Evolutionary conservation across 2,329 filamentous ascomycete genomes (phyloP).

Genomic region (Alternaria panax): DNA sequence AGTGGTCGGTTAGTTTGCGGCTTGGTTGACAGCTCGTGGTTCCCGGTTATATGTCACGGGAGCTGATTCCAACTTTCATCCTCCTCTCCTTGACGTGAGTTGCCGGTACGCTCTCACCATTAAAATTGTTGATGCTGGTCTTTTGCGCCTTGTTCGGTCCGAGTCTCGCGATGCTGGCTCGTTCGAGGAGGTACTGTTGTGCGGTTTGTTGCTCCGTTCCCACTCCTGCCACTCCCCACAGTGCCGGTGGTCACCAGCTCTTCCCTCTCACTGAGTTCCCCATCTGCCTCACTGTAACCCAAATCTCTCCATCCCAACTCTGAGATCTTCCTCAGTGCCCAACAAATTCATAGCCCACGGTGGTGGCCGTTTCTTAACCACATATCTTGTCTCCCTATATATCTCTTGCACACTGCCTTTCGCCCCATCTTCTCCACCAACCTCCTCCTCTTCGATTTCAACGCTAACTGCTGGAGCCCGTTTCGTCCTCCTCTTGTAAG

Average conservation of each 20-base stretch:
- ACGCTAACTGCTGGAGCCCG: background rate
- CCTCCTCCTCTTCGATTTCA: background rate
- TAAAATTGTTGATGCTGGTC: background rate
- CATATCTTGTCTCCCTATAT: constrained; percentile 46
- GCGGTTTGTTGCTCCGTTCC: background rate
- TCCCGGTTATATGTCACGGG: background rate
- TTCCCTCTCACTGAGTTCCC: background rate
- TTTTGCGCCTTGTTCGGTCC: background rate
- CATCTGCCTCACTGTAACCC: constrained; percentile 11
- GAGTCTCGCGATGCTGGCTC: background rate
- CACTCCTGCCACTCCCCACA: background rate
- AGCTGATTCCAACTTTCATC: background rate
- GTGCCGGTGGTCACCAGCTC: background rate
- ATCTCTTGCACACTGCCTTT: constrained; percentile 17
- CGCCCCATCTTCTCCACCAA: background rate
- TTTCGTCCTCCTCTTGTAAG: constrained; percentile 60
- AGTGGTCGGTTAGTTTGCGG: background rate
- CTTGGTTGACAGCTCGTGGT: background rate
- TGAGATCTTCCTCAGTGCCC: constrained; percentile 77
- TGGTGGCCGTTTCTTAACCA: constrained; percentile 69
- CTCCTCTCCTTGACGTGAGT: background rate
- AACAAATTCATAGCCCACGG: constrained; percentile 82
- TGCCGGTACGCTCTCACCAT: background rate
- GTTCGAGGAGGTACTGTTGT: background rate
- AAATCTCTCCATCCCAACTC: constrained; percentile 39